Evolutionary conservation across 2,329 filamentous ascomycete genomes (phyloP), one percentile per base, ranked within the genome.

Genomic region (Diaporthe citriasiana): DNA sequence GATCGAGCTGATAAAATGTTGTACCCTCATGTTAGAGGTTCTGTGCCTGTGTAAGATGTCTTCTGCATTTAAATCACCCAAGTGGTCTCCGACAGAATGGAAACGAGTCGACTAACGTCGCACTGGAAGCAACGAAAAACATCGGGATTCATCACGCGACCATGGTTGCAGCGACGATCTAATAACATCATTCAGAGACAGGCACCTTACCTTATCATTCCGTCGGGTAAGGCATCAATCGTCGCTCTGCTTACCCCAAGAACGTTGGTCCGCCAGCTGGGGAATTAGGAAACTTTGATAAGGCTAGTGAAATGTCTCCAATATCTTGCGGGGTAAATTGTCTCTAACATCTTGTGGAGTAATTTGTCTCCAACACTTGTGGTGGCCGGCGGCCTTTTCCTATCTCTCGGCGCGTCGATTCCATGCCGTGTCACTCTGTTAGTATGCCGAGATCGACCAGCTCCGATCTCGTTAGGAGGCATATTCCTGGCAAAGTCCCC

Each of bases 121-220:
- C n/a, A n/a, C 13, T 13, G 12, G 27, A 47, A 33, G 27, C 5
- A 47, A 65, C 25, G 35, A 33, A 19, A 22, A 35, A 65, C 22
- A n/a, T 51, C 45, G 30, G 22, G 19, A 1, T 17, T 15, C 45
- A 51, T 19, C 45, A 51, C 51, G 45, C 45, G 22, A 19, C 22
- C 45, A 15, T 25, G 30, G 60, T 66, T 27, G 45, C 60, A 66
- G 22, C 60, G 45, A 50, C 42, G 45, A 38, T 38, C 30, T 66
- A 66, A 66, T 66, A 51, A 38, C 42, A 66, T 27, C 45, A 66
- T 51, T 25, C 19, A 38, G 27, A 51, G 19, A 51, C 19, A 51
- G 60, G 45, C 60, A 51, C 30, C 60, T 51, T 51, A 66, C 51
- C 45, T 51, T n/a, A n/a, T n/a, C n/a, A n/a, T n/a, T 66, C 60